phyloP scores from a whole-genome alignment of 2,329 filamentous ascomycete genomes.

The Cordyceps javanica region DNA sequence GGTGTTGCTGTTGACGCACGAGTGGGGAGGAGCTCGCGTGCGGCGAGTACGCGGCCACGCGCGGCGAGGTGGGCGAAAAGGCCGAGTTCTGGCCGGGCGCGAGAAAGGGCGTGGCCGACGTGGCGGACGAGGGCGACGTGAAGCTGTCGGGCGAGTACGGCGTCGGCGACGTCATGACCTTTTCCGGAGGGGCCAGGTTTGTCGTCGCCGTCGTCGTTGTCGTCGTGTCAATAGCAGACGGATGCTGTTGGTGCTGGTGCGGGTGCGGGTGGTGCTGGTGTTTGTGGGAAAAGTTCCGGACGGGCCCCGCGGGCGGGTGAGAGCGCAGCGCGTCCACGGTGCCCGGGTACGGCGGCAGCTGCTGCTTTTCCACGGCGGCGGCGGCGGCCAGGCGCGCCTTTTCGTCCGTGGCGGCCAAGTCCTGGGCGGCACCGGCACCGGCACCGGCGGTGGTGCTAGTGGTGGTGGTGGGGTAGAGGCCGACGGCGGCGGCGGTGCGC shows the following conservation, averaged over 20 bases:
- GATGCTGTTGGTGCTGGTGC: background rate
- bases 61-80: background rate
- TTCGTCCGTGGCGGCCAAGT: conserved; percentile 11
- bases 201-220: background rate
- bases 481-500: too few species aligned
- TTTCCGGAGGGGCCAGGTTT: background rate
- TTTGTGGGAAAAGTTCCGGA: conserved; percentile 11
- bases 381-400: background rate
- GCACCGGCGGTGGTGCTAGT: conserved; percentile 9
- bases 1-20: too few species aligned
- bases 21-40: background rate
- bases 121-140: conserved; percentile 1
- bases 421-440: background rate
- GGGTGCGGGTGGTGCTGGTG: background rate
- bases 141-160: conserved; percentile 5
- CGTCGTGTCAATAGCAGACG: background rate
- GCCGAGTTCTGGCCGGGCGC: background rate
- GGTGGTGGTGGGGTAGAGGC: too few species aligned
- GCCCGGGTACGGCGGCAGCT: background rate
- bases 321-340: conserved; percentile 2
- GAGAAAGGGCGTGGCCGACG: conserved; percentile 8
- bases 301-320: conserved; percentile 2
- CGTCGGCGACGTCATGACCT: background rate
- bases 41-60: background rate
- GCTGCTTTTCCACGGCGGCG: background rate